A percentile compares a stretch with the other conserved stretches of the same genome.
Conservation (phyloP, 2,329 filamentous ascomycete genomes). For the Trichoderma endophyticum region DNA sequence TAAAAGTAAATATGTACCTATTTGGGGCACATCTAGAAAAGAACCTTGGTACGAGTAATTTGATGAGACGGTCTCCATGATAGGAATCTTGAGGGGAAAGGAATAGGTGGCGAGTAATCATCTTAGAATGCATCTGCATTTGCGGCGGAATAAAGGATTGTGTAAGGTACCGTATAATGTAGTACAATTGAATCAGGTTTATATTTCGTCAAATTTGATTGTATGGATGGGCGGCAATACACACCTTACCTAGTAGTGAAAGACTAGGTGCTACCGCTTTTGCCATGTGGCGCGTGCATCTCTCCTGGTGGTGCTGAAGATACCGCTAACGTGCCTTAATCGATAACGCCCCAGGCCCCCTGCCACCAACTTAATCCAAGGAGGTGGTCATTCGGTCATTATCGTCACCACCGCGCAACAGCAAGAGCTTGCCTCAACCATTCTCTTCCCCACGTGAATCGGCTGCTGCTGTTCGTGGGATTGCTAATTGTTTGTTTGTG, state of each 20-base stretch:
- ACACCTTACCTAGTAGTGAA: not conserved
- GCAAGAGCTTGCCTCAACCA: conserved; percentile 3
- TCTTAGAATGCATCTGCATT: not conserved
- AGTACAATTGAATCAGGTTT: no score
- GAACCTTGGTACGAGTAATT: not conserved
- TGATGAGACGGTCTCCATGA: not conserved
- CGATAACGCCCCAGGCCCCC: conserved; percentile 10
- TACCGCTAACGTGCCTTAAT: not conserved
- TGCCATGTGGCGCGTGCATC: not conserved
- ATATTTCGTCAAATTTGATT: not conserved
- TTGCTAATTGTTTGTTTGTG: not conserved
- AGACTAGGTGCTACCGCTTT: not conserved
- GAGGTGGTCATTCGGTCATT: conserved; percentile 18
- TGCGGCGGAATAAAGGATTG: not conserved
- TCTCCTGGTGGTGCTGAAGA: not conserved
- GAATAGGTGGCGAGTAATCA: not conserved
- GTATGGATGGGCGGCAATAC: not conserved
- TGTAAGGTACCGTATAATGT: no score
- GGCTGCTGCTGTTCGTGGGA: not conserved
- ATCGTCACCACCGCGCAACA: not conserved
- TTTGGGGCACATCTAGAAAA: not conserved
- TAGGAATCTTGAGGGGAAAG: not conserved
- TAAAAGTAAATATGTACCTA: not conserved
- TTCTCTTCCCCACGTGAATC: conserved; percentile 17
- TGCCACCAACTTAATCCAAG: not conserved